Base-by-base conservation (phyloP, 257 asterid species). In the Gentiana dahurica region DNA sequence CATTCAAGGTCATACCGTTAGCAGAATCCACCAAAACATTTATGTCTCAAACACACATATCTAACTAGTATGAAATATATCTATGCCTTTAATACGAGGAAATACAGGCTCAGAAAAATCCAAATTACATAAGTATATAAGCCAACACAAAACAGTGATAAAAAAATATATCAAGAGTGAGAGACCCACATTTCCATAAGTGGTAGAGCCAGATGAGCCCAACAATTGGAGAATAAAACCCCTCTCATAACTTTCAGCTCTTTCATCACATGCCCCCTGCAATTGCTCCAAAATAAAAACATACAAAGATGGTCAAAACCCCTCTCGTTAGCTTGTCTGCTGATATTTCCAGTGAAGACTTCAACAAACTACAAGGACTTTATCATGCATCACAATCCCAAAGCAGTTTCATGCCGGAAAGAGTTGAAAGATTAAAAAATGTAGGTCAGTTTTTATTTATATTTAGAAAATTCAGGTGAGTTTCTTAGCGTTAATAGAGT, bases 241-340 rank as follows among this genome's bases (percentile, higher is more conserved):
- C 63, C 92, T 79, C 76, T 85, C 98, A 72, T 51, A 73, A 53
- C 69, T 83, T 71, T 85, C 94, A 63, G 81, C 87, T 63, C 59
- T 85, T 64, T 85, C 96, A 61, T 85, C 81, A 51, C 81, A 81
- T 57, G 98, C 98, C 39, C 75, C 94, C 98, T 91, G 86, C 79
- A 77, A 61, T 73, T 57, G 55, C 9, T 7, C 9, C 46, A 10
- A 41, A 41, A 52, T 37, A 39, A 63, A 60, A 58, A 58, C 12
- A 35, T 15, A 41, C 43, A 32, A 12, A 54, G 51, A 43, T 6
- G 35, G 64, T 57, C 53, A 64, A 24, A 24, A 24, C 24, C 24
- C 24, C 24, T 24, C 24, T 24, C 24, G 24, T 24, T 24, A 24
- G 24, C 24, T 24, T 24, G 24, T 24, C 24, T 24, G 24, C 24